Conservation (phyloP, 2,329 filamentous ascomycete species). For the Colletotrichum chlorophyti region DNA sequence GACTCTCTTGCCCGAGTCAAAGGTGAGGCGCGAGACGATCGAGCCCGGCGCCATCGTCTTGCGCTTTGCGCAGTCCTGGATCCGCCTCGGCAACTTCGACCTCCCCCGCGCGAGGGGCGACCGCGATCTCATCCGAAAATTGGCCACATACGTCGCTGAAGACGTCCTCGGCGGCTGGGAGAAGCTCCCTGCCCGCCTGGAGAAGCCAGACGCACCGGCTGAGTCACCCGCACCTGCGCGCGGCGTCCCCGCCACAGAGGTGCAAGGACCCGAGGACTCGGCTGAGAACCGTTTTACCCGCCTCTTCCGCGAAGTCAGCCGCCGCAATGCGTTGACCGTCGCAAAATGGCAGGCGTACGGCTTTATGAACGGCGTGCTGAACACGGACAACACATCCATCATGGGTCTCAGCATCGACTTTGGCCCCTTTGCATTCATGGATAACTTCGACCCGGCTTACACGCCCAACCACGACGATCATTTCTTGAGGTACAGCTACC, state of each 20-base stretch:
- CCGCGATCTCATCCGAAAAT: slow-evolving; percentile 71
- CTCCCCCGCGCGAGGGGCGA: slow-evolving; percentile 85
- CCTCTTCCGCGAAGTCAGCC: slow-evolving; percentile 85
- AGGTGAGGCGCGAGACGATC: slow-evolving; percentile 77
- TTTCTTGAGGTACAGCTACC: slow-evolving; percentile 86
- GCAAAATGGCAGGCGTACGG: slow-evolving; percentile 97
- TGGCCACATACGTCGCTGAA: slow-evolving; percentile 86
- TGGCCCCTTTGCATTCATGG: slow-evolving; percentile 96
- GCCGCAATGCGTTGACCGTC: slow-evolving; percentile 85
- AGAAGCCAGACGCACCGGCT: slow-evolving; percentile 56
- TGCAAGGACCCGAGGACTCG: slow-evolving; percentile 71
- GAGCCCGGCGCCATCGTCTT: slow-evolving; percentile 94
- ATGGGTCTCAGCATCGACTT: slow-evolving; percentile 91
- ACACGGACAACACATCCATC: slow-evolving; percentile 96
- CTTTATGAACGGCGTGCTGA: slow-evolving; percentile 99
- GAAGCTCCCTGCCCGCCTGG: slow-evolving; percentile 70
- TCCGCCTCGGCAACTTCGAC: slow-evolving; percentile 95
- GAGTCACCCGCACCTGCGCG: slow-evolving; percentile 52
- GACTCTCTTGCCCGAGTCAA: slow-evolving; percentile 74
- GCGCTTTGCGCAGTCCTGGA: slow-evolving; percentile 89
- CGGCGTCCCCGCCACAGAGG: slow-evolving; percentile 60
- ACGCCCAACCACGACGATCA: slow-evolving; percentile 97
- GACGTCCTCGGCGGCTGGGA: slow-evolving; percentile 90
- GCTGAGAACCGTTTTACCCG: slow-evolving; percentile 88
- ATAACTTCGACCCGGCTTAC: slow-evolving; percentile 93